Conservation (phyloP, 1,284 basidiomycete species). For the Marasmius fiardii region DNA sequence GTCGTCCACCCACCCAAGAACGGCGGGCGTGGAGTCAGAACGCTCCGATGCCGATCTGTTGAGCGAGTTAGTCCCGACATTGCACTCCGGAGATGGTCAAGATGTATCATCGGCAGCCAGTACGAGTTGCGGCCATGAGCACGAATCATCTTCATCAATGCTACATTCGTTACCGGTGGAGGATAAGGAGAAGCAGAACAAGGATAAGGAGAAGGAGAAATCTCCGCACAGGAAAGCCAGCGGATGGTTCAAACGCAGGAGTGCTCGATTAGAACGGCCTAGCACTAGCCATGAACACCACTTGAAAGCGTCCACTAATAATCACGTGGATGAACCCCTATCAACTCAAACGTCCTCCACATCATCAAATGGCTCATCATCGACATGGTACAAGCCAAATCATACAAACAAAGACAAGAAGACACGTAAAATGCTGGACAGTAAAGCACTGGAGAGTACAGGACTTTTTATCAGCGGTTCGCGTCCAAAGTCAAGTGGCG, state of each 20-base stretch:
- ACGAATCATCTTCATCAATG: background rate
- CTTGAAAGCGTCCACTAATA: constrained; percentile 10
- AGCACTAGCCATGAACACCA: constrained; percentile 12
- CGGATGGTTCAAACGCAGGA: constrained; percentile 59
- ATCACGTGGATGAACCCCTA: constrained; percentile 4
- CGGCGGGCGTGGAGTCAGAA: background rate
- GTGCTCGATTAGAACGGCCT: constrained; percentile 28
- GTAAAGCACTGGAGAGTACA: constrained; percentile 2
- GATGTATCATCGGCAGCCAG: background rate
- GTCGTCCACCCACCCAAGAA: background rate
- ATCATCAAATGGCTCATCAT: constrained; percentile 12
- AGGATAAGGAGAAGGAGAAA: constrained; percentile 34
- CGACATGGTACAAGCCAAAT: constrained; percentile 20
- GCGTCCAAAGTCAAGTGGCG: constrained; percentile 18
- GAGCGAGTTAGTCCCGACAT: background rate
- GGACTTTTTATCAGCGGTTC: background rate
- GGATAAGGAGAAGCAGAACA: constrained; percentile 18
- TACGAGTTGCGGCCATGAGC: background rate
- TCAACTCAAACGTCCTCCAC: constrained; percentile 3
- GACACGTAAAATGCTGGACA: constrained; percentile 12
- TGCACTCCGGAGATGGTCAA: background rate
- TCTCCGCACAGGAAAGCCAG: constrained; percentile 40
- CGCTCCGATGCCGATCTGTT: background rate
- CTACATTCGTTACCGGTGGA: background rate
- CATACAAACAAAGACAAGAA: constrained; percentile 22